Base-by-base conservation (phyloP, 73 alveolate genomes). In the Stentor coeruleus region DNA sequence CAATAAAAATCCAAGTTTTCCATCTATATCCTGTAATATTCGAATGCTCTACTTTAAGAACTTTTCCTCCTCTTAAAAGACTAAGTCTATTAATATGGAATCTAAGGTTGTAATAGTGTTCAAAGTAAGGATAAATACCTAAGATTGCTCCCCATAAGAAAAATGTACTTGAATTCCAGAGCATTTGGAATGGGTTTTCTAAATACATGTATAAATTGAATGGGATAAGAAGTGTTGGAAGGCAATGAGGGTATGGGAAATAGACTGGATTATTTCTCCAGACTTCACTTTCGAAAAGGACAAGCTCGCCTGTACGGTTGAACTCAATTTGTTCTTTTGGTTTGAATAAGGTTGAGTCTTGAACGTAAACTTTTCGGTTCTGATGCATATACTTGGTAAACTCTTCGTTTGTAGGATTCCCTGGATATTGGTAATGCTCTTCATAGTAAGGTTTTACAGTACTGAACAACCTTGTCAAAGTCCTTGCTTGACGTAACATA, bases 11-110 rank as follows among this genome's bases (percentile, higher is more conserved):
- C 98, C 98, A 94, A 39, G 94, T 84, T 74, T 86, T 84, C 84
- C 75, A 88, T 57, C 91, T 73, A 81, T 92, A 95, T 38, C 95
- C 95, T 85, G 85, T 84, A 14, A 95, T 89, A 84, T 91, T 90
- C 77, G 72, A 58, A 49, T 92, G 93, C 76, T 79, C 92, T 0
- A 94, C 88, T 76, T 91, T 87, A 39, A 91, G 90, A 39, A 87
- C 82, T 77, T 89, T 94, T 15, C 98, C 98, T 28, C 98, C 98
- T 86, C 97, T 90, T 1, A 94, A 91, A 58, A 94, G 85, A 81
- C 35, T 90, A 58, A 94, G 58, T 81, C 90, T 94, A 74, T 90
- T 87, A 38, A 94, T 88, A 83, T 92, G 94, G 60, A 87, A 90
- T 59, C 93, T 91, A 38, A 94, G 87, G 57, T 76, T 80, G 76